Percentiles rank a stretch among this genome's conserved stretches.
phyloP scores from a whole-genome alignment of 345 rosid genomes.

The Pistacia atlantica region DNA sequence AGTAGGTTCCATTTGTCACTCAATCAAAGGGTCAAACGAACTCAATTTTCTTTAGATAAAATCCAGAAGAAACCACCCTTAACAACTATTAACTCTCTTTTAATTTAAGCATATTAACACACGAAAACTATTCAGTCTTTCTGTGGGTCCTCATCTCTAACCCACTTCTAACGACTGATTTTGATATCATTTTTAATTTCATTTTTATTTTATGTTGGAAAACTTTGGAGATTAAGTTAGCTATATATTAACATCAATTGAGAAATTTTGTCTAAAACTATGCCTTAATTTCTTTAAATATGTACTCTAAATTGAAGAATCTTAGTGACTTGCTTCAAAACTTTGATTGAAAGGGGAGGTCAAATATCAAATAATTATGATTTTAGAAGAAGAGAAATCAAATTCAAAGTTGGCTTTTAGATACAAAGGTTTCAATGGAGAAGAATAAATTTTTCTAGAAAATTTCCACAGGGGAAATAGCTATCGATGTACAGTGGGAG shows the following conservation, averaged over 20 bases:
- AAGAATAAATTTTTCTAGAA: neutral
- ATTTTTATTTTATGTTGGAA: neutral
- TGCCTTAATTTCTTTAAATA: neutral
- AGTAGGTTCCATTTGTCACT: constrained; percentile 21
- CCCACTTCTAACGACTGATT: constrained; percentile 20
- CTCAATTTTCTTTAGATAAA: constrained; percentile 7
- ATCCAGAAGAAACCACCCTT: constrained; percentile 25
- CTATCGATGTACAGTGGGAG: neutral
- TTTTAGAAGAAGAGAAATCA: neutral
- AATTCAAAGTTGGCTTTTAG: neutral
- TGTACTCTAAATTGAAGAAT: neutral
- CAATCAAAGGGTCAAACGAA: constrained; percentile 7
- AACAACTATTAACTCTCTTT: neutral
- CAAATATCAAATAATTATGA: neutral
- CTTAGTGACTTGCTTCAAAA: neutral
- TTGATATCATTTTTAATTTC: neutral
- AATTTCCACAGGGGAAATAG: neutral
- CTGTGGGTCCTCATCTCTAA: constrained; percentile 8
- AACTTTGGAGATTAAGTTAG: neutral
- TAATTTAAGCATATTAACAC: neutral
- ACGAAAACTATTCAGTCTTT: constrained; percentile 30
- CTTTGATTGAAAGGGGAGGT: neutral
- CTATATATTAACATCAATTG: constrained; percentile 1
- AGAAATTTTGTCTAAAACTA: neutral
- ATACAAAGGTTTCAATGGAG: neutral